These are phyloP conservation scores for Beauveria sp. DNA, from an alignment of 2,329 filamentous ascomycete genomes.

Conservation along the genomic window DNA sequence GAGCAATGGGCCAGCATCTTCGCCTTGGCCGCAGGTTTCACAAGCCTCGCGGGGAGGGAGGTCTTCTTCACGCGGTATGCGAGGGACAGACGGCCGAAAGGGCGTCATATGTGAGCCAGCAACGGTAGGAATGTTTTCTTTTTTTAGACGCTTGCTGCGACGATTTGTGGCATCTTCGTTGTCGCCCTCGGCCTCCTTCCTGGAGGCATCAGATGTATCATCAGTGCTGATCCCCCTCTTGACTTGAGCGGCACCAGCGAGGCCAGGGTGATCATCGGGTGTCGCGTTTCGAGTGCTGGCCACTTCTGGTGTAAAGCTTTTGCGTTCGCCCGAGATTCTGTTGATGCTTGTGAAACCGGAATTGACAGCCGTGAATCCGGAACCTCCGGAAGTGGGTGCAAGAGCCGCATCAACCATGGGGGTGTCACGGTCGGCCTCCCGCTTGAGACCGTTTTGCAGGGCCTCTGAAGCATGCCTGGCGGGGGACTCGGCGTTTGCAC, in stretches of 20 bases:
- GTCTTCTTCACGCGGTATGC: conserved; percentile 49
- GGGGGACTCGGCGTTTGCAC: conserved; percentile 58
- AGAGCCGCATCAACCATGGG: conserved; percentile 40
- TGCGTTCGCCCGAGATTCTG: conserved; percentile 36
- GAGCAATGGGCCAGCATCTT: conserved; percentile 63
- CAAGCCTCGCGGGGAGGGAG: conserved; percentile 57
- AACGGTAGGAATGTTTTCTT: conserved; percentile 71
- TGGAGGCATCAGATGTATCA: conserved; percentile 37
- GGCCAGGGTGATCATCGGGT: conserved; percentile 42
- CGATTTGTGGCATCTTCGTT: conserved; percentile 62
- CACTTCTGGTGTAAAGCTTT: conserved; percentile 56
- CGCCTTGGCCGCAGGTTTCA: conserved; percentile 75
- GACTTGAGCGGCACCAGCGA: conserved; percentile 51
- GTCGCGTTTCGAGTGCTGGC: conserved; percentile 55
- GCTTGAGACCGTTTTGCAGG: conserved; percentile 40
- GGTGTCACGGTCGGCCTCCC: conserved; percentile 40
- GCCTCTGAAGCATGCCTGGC: conserved; percentile 48
- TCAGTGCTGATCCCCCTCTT: conserved; percentile 70
- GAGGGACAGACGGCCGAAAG: conserved; percentile 73
- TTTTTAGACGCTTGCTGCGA: conserved; percentile 88
- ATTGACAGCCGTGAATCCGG: conserved; percentile 36
- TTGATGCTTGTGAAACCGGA: conserved; percentile 65
- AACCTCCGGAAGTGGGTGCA: conserved; percentile 38
- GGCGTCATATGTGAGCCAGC: conserved; percentile 96
- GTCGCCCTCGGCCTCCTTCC: conserved; percentile 41